A percentile compares a stretch with the other conserved stretches of the same genome.
phyloP scores from a whole-genome alignment of 23 red algal genomes.

The Chondrus crispus region DNA sequence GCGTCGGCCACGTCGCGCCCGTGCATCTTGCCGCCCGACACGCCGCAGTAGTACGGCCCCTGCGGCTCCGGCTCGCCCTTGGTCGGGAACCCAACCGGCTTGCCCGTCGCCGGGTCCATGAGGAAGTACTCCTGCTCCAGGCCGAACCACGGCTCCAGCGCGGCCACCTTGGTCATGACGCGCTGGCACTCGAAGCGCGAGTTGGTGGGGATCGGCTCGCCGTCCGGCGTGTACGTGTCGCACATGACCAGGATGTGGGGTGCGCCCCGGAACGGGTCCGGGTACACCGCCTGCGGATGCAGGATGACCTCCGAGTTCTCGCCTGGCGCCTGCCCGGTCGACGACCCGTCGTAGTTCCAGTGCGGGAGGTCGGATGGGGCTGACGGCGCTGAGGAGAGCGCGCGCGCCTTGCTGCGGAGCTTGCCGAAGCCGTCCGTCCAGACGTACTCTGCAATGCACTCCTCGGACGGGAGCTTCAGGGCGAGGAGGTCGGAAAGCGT shows the following conservation, averaged over 20 bases:
- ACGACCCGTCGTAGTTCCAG: conserved; percentile 95
- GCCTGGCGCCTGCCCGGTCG: conserved; percentile 77
- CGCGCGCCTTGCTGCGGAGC: conserved; percentile 62
- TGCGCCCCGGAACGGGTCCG: conserved; percentile 74
- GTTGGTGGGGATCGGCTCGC: conserved; percentile 73
- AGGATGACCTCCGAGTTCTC: conserved; percentile 79
- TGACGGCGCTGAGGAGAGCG: conserved; percentile 18
- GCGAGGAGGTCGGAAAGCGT: conserved; percentile 30
- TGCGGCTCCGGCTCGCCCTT: conserved; percentile 74
- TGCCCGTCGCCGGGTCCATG: conserved; percentile 32
- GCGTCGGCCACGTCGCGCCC: conserved; percentile 71
- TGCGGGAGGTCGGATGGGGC: conserved; percentile 34
- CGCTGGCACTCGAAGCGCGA: conserved; percentile 51
- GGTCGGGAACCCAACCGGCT: conserved; percentile 71
- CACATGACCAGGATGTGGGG: conserved; percentile 83
- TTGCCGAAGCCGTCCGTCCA: conserved; percentile 69
- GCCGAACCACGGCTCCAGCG: conserved; percentile 81
- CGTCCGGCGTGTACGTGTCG: conserved; percentile 80
- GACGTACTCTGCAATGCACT: conserved; percentile 73
- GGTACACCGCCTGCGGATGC: conserved; percentile 72
- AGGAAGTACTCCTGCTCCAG: conserved; percentile 93
- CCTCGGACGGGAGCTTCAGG: not conserved
- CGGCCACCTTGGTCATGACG: conserved; percentile 54
- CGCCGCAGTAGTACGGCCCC: conserved; percentile 81
- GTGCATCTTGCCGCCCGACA: conserved; percentile 42